These are phyloP conservation scores for Penicillium crystallinum DNA, from an alignment of 495 filamentous ascomycete species.

Conservation along the genomic window DNA sequence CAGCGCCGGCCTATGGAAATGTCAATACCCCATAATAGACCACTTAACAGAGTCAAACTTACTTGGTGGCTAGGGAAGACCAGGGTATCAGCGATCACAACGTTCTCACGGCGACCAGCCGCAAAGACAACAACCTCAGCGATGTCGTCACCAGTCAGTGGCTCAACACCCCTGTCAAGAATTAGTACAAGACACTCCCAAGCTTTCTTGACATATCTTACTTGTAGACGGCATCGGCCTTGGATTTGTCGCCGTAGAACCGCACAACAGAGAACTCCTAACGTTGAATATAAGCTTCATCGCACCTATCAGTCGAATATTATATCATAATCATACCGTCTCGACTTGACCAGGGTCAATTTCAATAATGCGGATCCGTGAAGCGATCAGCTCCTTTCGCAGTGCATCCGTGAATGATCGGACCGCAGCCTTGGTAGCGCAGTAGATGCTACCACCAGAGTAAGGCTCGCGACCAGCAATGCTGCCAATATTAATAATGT, in stretches of 20 bases:
- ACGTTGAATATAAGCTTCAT: not conserved
- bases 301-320: not conserved
- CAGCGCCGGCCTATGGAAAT: constrained; percentile 16
- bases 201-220: constrained; percentile 40
- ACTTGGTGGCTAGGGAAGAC: constrained; percentile 93
- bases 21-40: not conserved
- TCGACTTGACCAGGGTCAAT: constrained; percentile 96
- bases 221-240: constrained; percentile 95
- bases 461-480: constrained; percentile 93
- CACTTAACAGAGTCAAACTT: constrained; percentile 14
- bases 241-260: constrained; percentile 86
- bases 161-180: constrained; percentile 64
- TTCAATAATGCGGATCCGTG: constrained; percentile 83
- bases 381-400: constrained; percentile 81
- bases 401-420: constrained; percentile 84
- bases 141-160: constrained; percentile 92
- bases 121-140: constrained; percentile 92
- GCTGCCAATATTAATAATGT: constrained; percentile 96
- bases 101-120: constrained; percentile 85
- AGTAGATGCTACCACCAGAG: constrained; percentile 89
- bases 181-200: constrained; percentile 3
- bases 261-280: constrained; percentile 92
- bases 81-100: constrained; percentile 88
- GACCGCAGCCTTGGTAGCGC: constrained; percentile 91
- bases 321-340: constrained; percentile 51